Percentiles rank a stretch among this genome's conserved stretches.
These are phyloP conservation scores for Nepenthes mirabilis DNA, from an alignment of 148 eudicot genomes.

Conservation along the genomic window DNA sequence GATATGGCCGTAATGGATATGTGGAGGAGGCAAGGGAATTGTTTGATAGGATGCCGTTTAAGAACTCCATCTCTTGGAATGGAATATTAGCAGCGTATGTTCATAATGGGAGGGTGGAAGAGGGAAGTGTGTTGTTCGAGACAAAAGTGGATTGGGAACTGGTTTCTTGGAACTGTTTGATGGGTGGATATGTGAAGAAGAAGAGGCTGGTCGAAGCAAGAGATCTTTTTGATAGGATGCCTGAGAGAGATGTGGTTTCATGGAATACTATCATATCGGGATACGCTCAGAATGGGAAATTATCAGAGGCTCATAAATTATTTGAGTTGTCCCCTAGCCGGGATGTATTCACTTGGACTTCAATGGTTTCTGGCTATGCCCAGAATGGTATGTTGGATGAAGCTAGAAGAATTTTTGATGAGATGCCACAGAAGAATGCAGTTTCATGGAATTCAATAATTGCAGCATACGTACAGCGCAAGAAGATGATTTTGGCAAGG, in stretches of 20 bases:
- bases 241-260: conserved; percentile 31
- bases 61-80: conserved; percentile 43
- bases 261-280: conserved; percentile 47
- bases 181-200: conserved; percentile 44
- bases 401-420: conserved; percentile 27
- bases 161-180: conserved; percentile 49
- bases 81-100: conserved; percentile 40
- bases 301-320: conserved; percentile 25
- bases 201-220: conserved; percentile 34
- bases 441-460: conserved; percentile 34
- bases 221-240: conserved; percentile 32
- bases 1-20: conserved; percentile 35
- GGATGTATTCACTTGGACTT: conserved; percentile 45
- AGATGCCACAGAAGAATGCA: conserved; percentile 35
- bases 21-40: conserved; percentile 38
- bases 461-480: conserved; percentile 21
- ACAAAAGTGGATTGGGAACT: conserved; percentile 26
- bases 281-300: conserved; percentile 29
- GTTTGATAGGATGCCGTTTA: conserved; percentile 31
- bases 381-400: conserved; percentile 33
- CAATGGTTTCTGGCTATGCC: conserved; percentile 40
- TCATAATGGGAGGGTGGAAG: conserved; percentile 42
- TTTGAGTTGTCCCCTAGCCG: conserved; percentile 26
- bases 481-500: conserved; percentile 13
- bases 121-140: conserved; percentile 28